These are phyloP conservation scores for Grosmannia clavigera DNA, from an alignment of 2,329 filamentous ascomycete genomes.

Conservation along the genomic window DNA sequence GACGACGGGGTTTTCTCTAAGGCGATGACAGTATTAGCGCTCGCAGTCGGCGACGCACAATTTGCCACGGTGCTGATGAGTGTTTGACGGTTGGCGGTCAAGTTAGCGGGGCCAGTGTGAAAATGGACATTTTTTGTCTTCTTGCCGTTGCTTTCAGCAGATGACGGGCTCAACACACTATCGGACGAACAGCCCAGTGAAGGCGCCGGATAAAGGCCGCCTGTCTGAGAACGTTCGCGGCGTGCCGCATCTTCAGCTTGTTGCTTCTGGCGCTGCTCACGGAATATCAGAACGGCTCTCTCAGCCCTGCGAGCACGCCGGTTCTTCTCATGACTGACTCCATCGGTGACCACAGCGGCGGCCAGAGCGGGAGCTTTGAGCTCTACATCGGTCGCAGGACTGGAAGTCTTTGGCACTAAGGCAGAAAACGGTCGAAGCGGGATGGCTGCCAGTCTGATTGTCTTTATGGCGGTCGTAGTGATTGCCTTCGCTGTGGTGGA, in stretches of 20 bases:
- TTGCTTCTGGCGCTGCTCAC: conserved; percentile 9
- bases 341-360: neutral
- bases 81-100: neutral
- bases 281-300: conserved; percentile 10
- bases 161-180: neutral
- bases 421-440: neutral
- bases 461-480: neutral
- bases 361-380: neutral
- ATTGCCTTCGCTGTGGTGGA: neutral
- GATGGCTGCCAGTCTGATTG: neutral
- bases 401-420: neutral
- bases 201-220: neutral
- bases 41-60: neutral
- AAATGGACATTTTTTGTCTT: conserved; percentile 1
- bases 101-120: conserved; percentile 4
- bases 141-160: neutral
- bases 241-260: conserved; percentile 8
- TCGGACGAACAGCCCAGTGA: neutral
- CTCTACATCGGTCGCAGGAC: neutral
- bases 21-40: neutral
- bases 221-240: conserved; percentile 2
- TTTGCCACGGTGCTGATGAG: neutral
- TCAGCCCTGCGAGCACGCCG: conserved; percentile 11
- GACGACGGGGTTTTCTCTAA: neutral
- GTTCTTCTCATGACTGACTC: neutral